phyloP scores from a whole-genome alignment of 208 protist genomes.

The Naegleria fowleri region DNA sequence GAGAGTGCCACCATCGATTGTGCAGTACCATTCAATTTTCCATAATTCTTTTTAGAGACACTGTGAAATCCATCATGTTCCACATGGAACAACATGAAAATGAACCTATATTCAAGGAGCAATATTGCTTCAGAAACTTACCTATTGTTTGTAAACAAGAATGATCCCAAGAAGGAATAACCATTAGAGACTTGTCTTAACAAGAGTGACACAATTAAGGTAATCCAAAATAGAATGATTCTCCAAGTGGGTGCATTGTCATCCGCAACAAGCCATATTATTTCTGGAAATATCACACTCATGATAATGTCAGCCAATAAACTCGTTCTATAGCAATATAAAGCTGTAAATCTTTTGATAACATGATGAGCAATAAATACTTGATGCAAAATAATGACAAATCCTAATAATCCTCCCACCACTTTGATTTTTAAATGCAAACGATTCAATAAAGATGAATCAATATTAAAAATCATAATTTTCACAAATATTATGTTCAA shows the following conservation, averaged over 20 bases:
- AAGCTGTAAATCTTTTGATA: neutral
- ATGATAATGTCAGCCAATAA: neutral
- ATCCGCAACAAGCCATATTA: neutral
- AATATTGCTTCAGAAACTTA: no score
- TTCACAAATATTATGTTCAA: no score
- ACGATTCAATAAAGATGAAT: no score
- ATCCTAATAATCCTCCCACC: neutral
- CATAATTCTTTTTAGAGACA: neutral
- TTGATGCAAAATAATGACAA: neutral
- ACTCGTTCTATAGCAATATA: neutral
- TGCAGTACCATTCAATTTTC: constrained; percentile 1
- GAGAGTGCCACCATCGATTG: neutral
- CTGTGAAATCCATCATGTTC: no score
- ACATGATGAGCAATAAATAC: neutral
- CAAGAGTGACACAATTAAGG: neutral
- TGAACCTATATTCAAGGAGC: no score
- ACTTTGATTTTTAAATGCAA: neutral
- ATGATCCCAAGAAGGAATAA: neutral
- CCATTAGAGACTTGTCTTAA: neutral
- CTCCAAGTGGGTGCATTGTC: neutral
- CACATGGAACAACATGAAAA: no score
- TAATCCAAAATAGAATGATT: neutral
- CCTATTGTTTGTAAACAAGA: neutral
- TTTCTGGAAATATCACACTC: neutral
- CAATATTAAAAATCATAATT: no score